Base-by-base conservation (phyloP, 768 basidiomycete species). In the Postia placenta region DNA sequence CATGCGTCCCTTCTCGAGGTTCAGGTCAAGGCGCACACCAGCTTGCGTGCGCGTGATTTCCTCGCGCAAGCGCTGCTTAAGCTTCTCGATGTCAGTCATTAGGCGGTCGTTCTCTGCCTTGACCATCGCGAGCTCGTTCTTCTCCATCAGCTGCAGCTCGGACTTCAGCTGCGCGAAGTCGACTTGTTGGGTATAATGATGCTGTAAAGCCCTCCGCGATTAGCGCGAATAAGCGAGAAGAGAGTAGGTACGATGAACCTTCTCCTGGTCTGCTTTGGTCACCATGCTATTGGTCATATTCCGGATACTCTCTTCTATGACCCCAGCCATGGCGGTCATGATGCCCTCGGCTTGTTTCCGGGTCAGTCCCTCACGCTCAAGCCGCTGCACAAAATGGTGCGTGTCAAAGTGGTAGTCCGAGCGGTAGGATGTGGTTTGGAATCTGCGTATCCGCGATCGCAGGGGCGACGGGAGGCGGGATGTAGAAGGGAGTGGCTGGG, bases 261-360 rank as follows among this genome's bases (percentile, higher is more conserved):
- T 97, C 69, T 97, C 95, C 64, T 96, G 92, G 56, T 96, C 92
- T 0, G 91, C 84, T 66, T 92, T 92, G 4, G 90, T 92, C 51
- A 98, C 95, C 85, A 98, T 88, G 59, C 92, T 92, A 57, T 81
- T 84, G 33, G 91, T 90, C 92, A 99, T 93, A 61, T 93, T 95
- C 52, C 86, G 79, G 35, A 97, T 85, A 63, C 91, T 93, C 74
- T 99, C 96, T 66, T 96, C 92, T 33, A 99, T 92, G 53, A 98
- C 94, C 59, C 93, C 92, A 11, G 92, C 90, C 79, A 99, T 88
- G 6, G 94, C 91, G 40, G 84, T 77, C 93, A 98, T 96, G 63
- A 99, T 88, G 2, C 96, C 95, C 64, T 97, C 92, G 0, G 95
- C 93, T 68, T 97, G 95, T 19, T 82, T 81, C 15, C 91, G 79